Conservation (phyloP, 768 basidiomycete genomes). For the Tricholoma sp. region DNA sequence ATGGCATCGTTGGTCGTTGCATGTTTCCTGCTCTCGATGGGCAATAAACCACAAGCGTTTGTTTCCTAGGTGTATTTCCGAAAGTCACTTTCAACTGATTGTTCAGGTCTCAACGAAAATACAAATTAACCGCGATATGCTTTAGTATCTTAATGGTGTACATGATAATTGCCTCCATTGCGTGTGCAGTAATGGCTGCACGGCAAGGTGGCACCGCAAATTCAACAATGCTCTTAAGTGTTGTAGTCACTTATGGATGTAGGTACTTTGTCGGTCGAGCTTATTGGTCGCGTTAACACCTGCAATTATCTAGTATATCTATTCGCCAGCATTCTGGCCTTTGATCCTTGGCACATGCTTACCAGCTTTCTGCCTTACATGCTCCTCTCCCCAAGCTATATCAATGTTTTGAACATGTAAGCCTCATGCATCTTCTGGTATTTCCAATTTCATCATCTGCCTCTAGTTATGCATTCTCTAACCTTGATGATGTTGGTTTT, state of each 20-base stretch:
- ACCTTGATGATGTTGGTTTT: constrained; percentile 71
- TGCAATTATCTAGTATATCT: constrained; percentile 53
- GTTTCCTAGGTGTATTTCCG: constrained; percentile 10
- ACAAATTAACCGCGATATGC: constrained; percentile 69
- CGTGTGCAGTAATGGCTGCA: constrained; percentile 73
- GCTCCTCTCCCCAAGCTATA: constrained; percentile 77
- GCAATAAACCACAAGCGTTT: constrained; percentile 86
- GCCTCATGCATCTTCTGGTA: constrained; percentile 21
- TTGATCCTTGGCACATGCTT: constrained; percentile 96
- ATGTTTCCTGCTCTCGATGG: constrained; percentile 93
- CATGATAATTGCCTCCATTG: constrained; percentile 75
- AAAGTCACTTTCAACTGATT: constrained; percentile 5
- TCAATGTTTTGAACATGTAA: constrained; percentile 75
- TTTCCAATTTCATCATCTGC: background rate
- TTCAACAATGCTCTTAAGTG: constrained; percentile 76
- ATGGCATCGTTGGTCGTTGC: constrained; percentile 85
- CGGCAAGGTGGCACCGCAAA: constrained; percentile 61
- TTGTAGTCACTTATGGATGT: constrained; percentile 84
- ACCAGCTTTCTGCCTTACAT: constrained; percentile 90
- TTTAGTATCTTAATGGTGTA: constrained; percentile 80
- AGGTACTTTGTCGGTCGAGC: constrained; percentile 14
- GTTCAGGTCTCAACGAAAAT: constrained; percentile 75
- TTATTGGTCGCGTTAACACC: background rate
- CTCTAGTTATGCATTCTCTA: constrained; percentile 75
- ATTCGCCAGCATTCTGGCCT: constrained; percentile 70